These are phyloP conservation scores for Umbilicus rupestris DNA, from an alignment of 164 flowering plant species.

Conservation along the genomic window DNA sequence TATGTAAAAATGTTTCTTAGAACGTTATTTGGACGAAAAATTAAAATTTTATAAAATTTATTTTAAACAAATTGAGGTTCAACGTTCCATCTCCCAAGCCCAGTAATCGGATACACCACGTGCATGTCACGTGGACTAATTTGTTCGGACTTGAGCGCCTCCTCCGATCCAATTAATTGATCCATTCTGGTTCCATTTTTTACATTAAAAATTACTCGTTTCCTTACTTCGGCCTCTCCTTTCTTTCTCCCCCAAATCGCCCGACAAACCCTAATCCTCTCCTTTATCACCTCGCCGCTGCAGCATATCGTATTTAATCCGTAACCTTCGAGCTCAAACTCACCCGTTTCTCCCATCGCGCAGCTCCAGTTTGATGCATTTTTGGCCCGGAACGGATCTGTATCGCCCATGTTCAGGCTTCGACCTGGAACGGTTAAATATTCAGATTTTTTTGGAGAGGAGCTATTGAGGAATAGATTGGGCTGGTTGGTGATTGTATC, in stretches of 20 bases:
- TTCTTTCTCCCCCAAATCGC: neutral
- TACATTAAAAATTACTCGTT: neutral
- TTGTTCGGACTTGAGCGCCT: constrained; percentile 2
- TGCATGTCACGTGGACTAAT: neutral
- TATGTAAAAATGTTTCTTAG: too few species aligned
- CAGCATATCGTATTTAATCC: neutral
- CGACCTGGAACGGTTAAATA: too few species aligned
- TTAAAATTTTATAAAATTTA: too few species aligned
- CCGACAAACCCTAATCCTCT: constrained; percentile 2
- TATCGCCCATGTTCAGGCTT: too few species aligned
- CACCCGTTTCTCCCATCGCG: neutral
- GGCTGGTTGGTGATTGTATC: neutral
- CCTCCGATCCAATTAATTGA: neutral
- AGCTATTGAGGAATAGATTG: too few species aligned
- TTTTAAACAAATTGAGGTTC: too few species aligned
- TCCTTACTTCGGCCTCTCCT: neutral
- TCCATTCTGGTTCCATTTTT: neutral
- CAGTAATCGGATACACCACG: neutral
- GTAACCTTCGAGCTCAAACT: neutral
- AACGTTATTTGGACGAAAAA: too few species aligned
- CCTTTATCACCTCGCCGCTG: neutral
- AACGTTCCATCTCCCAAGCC: neutral
- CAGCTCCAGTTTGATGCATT: neutral
- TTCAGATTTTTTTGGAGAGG: neutral
- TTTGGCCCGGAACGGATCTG: neutral